Percentiles rank a stretch among this genome's conserved stretches.
phyloP scores from a whole-genome alignment of 2,329 filamentous ascomycete genomes.

The Tolypocladium capitatum region DNA sequence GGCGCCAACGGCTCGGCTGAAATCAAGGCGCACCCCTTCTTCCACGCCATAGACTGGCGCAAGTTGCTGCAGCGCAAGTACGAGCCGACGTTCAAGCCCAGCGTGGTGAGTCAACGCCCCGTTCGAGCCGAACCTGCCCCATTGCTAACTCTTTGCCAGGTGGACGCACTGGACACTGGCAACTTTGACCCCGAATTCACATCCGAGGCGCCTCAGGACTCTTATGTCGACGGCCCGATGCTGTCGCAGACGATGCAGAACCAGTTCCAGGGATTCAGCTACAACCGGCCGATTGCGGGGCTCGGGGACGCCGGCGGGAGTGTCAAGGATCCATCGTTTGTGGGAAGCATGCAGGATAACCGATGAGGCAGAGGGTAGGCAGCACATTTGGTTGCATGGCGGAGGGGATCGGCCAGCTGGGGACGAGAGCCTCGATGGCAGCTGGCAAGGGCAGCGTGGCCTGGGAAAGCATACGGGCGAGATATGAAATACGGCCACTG shows the following conservation, averaged over 20 bases:
- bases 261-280: slow-evolving; percentile 92
- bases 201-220: slow-evolving; percentile 76
- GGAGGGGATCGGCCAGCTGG: neutral
- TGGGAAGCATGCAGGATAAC: slow-evolving; percentile 44
- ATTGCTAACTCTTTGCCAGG: slow-evolving; percentile 24
- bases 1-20: slow-evolving; percentile 90
- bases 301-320: slow-evolving; percentile 88
- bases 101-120: slow-evolving; percentile 59
- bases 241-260: slow-evolving; percentile 94
- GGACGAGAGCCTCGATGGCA: neutral
- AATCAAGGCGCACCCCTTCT: slow-evolving; percentile 98
- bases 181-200: slow-evolving; percentile 96
- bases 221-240: slow-evolving; percentile 79
- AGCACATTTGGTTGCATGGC: neutral
- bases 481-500: neutral
- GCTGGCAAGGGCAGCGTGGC: neutral
- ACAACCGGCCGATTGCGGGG: slow-evolving; percentile 89
- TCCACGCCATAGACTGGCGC: slow-evolving; percentile 97
- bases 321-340: slow-evolving; percentile 71
- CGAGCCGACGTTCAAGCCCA: slow-evolving; percentile 94
- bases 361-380: slow-evolving; percentile 12
- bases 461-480: neutral
- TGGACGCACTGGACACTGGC: slow-evolving; percentile 76
- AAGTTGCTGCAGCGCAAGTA: slow-evolving; percentile 96
- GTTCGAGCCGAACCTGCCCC: neutral